Conservation (phyloP, 306 rosid genomes). For the Fagus crenata region DNA sequence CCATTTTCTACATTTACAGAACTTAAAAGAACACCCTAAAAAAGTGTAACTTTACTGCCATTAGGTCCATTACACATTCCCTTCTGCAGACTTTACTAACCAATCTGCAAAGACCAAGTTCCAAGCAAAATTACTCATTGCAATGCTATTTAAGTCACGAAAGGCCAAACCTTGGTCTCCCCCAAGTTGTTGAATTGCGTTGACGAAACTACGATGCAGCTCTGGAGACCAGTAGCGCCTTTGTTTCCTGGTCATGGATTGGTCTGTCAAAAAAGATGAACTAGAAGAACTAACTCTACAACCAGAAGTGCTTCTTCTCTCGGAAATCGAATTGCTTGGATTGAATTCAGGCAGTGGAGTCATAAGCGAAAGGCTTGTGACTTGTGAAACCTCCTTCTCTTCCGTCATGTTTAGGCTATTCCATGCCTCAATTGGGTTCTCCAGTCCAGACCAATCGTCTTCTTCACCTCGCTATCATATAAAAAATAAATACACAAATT, state of each 20-base stretch:
- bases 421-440: slow-evolving; percentile 36
- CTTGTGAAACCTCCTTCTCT: slow-evolving; percentile 43
- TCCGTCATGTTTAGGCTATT: slow-evolving; percentile 41
- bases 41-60: background rate
- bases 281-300: slow-evolving; percentile 47
- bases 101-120: background rate
- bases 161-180: slow-evolving; percentile 69
- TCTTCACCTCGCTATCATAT: slow-evolving; percentile 52
- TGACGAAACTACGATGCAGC: slow-evolving; percentile 75
- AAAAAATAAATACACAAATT: background rate
- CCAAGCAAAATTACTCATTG: background rate
- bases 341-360: slow-evolving; percentile 45
- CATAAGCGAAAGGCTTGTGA: slow-evolving; percentile 59
- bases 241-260: slow-evolving; percentile 52
- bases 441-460: slow-evolving; percentile 46
- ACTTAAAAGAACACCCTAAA: background rate
- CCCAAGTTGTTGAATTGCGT: slow-evolving; percentile 78
- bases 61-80: background rate
- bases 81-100: background rate
- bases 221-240: slow-evolving; percentile 89
- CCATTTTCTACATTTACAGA: background rate
- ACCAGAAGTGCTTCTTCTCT: slow-evolving; percentile 15
- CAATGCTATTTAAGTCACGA: background rate
- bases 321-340: slow-evolving; percentile 32
- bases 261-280: slow-evolving; percentile 40